phyloP scores from a whole-genome alignment of 2,329 filamentous ascomycete species.

The Orbilia ellipsospora region DNA sequence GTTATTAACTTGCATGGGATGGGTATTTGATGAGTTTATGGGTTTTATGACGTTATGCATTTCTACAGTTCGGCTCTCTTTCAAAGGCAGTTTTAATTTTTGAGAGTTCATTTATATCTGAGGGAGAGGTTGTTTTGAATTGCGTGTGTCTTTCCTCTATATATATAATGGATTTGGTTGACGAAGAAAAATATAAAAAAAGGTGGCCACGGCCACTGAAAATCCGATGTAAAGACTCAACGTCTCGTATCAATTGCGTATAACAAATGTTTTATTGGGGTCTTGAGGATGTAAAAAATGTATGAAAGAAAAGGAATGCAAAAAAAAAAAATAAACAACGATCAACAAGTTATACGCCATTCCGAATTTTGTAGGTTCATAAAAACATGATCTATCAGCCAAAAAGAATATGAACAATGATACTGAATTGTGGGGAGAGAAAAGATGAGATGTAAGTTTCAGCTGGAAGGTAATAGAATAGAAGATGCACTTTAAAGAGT shows the following conservation, averaged over 20 bases:
- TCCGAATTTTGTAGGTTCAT: conserved; percentile 11
- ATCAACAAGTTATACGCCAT: conserved; percentile 6
- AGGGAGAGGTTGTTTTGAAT: not conserved
- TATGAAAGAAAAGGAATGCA: conserved; percentile 1
- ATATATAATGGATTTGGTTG: not conserved
- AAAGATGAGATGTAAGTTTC: not conserved
- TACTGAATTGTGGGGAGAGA: not conserved
- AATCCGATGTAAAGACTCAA: not conserved
- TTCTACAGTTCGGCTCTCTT: not conserved
- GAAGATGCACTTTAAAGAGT: not conserved
- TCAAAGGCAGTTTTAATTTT: conserved; percentile 3
- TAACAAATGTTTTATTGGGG: not conserved
- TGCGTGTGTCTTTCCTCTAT: not conserved
- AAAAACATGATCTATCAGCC: conserved; percentile 35
- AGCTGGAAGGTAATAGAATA: not conserved
- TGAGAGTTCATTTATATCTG: no score
- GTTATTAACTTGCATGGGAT: not conserved
- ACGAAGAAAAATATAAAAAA: conserved; percentile 16
- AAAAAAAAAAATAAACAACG: conserved; percentile 1
- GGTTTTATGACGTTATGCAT: not conserved
- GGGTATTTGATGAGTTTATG: not conserved
- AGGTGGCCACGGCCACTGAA: not conserved
- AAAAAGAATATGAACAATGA: not conserved
- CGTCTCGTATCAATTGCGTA: not conserved
- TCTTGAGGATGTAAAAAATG: not conserved